Conservation (phyloP, 768 basidiomycete species). For the Lactifluus rugatus region DNA sequence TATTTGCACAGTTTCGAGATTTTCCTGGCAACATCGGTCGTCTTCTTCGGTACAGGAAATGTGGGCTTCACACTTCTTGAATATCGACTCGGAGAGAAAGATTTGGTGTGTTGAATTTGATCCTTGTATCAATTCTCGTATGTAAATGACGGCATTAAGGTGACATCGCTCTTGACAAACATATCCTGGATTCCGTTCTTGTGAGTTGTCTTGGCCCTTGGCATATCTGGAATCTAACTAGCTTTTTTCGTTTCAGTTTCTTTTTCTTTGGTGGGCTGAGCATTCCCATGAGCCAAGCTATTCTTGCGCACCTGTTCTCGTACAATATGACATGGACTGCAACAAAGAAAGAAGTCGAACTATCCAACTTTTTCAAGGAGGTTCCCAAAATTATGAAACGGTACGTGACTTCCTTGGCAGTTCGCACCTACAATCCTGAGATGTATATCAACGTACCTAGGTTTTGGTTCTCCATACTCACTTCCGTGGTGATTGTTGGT, state of each 20-base stretch:
- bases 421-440: background rate
- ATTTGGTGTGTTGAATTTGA: slow-evolving; percentile 18
- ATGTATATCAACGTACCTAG: background rate
- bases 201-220: slow-evolving; percentile 21
- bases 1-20: slow-evolving; percentile 77
- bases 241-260: slow-evolving; percentile 37
- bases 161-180: slow-evolving; percentile 26
- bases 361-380: slow-evolving; percentile 86
- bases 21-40: slow-evolving; percentile 67
- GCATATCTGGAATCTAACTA: background rate
- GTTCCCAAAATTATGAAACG: slow-evolving; percentile 76
- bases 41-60: slow-evolving; percentile 68
- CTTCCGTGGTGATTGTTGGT: slow-evolving; percentile 44
- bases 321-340: slow-evolving; percentile 74
- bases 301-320: slow-evolving; percentile 63
- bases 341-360: slow-evolving; percentile 77
- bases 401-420: background rate
- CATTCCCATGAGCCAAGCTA: slow-evolving; percentile 54
- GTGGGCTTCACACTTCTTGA: slow-evolving; percentile 63
- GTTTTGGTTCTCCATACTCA: slow-evolving; percentile 56
- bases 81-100: slow-evolving; percentile 50
- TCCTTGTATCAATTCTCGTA: background rate
- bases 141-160: slow-evolving; percentile 4
- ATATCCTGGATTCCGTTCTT: slow-evolving; percentile 34
- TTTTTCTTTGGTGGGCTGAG: slow-evolving; percentile 74